Percentiles rank a stretch among this genome's conserved stretches.
These are phyloP conservation scores for Hordeum marinum DNA, from an alignment of 176 grass and related monocot genomes.

Conservation along the genomic window DNA sequence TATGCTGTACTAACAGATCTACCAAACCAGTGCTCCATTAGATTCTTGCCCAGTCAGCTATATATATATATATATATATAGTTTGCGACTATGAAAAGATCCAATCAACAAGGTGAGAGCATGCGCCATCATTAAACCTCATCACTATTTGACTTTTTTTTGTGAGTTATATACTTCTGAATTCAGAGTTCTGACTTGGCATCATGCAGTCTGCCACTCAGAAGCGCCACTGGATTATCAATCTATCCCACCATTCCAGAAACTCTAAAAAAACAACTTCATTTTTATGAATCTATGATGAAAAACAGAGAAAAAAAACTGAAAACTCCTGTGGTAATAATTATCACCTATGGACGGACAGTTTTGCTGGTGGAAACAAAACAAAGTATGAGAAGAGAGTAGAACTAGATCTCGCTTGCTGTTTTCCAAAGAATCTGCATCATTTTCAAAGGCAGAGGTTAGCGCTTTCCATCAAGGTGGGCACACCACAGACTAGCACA, in stretches of 20 bases:
- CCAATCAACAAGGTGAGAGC: background rate
- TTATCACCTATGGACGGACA: too few relatives aligned
- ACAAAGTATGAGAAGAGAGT: background rate
- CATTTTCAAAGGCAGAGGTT: background rate
- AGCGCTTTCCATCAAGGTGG: conserved; percentile 5
- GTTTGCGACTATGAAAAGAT: background rate
- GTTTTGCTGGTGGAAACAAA: background rate
- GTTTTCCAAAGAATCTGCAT: background rate
- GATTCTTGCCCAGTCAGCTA: background rate
- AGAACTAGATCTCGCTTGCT: background rate
- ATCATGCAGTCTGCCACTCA: background rate
- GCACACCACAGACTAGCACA: background rate
- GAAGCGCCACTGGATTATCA: background rate
- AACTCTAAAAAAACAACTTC: too few relatives aligned
- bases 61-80: background rate
- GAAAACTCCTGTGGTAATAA: background rate
- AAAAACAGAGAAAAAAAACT: background rate
- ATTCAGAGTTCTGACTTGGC: background rate
- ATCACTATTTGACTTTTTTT: background rate
- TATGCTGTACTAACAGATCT: background rate
- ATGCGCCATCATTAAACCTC: background rate
- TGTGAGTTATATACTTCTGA: background rate
- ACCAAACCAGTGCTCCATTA: background rate
- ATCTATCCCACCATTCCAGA: too few relatives aligned
- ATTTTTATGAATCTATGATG: background rate